These are phyloP conservation scores for Monilinia polystroma DNA, from an alignment of 2,329 filamentous ascomycete genomes.

Conservation along the genomic window DNA sequence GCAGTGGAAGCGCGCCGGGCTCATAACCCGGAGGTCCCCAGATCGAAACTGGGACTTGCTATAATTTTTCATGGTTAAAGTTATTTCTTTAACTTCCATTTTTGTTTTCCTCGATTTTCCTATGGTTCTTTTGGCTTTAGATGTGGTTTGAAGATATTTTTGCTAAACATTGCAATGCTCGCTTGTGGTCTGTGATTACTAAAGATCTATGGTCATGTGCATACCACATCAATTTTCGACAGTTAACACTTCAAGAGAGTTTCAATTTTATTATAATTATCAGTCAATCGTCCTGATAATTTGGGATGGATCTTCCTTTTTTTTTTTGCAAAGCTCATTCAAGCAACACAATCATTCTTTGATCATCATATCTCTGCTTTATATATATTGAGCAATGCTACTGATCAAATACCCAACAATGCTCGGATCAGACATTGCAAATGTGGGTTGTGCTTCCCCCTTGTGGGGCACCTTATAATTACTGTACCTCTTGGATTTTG, in stretches of 20 bases:
- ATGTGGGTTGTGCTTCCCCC: background rate
- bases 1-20: slow-evolving; percentile 43
- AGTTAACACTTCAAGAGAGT: no score
- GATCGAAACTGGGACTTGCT: slow-evolving; percentile 39
- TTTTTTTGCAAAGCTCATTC: no score
- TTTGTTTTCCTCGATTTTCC: background rate
- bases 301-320: no score
- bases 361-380: no score
- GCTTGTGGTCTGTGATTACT: background rate
- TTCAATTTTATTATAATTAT: no score
- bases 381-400: no score
- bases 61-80: background rate
- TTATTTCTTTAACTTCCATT: background rate
- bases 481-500: background rate
- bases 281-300: no score
- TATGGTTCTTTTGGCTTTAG: background rate
- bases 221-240: no score
- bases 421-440: background rate
- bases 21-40: slow-evolving; percentile 44
- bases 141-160: background rate
- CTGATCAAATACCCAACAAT: no score
- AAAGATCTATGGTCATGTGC: background rate
- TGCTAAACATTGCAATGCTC: background rate
- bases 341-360: background rate
- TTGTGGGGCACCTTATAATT: background rate